Base-by-base conservation (phyloP, 2,329 filamentous ascomycete species). In the Aciculosporium take region DNA sequence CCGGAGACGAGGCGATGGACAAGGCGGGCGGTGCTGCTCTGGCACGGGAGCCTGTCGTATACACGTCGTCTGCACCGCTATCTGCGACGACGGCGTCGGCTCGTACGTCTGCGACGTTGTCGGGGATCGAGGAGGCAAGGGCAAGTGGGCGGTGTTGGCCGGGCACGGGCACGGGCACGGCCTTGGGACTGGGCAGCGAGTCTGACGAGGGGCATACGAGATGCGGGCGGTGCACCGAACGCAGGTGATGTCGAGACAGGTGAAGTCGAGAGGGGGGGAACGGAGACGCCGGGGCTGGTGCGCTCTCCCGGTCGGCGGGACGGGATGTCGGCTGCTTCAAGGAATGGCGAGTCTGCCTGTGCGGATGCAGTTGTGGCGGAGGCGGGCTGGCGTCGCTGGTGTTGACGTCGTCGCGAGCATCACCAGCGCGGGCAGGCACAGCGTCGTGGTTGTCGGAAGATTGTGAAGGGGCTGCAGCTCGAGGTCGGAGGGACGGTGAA, bases 281-380 rank as follows among this genome's bases (percentile, higher is more conserved):
- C 40, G 49, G 47, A 46, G 48, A 50, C 47, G 45, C 44, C 46
- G 52, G 42, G 43, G 49, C 30, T n/a, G 30, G 46, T 36, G 38
- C 50, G 45, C 44, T 62, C 42, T 58, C 59, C 41, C 67, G 58
- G 56, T 74, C 70, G 48, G 63, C 66, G 52, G 71, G 71, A 44
- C 71, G 71, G 55, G 69, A 72, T 18, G 70, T 64, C 23, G 72
- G 71, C 48, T 74, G 57, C 50, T 74, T 74, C 46, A 71, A 74
- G 30, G 69, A 67, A 51, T 65, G 73, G 55, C 74, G 66, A 53
- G 55, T 69, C 48, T 69, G 68, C 41, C 71, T 68, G 55, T 74
- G 71, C 34, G 58, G 55, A 49, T 74, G 67, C 40, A 55, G 46
- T 43, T 46, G 49, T 40, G 47, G 39, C 23, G 32, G 31, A 34